phyloP scores from a whole-genome alignment of 1,139 yeast genomes.

The Yamadazyma dendronema region DNA sequence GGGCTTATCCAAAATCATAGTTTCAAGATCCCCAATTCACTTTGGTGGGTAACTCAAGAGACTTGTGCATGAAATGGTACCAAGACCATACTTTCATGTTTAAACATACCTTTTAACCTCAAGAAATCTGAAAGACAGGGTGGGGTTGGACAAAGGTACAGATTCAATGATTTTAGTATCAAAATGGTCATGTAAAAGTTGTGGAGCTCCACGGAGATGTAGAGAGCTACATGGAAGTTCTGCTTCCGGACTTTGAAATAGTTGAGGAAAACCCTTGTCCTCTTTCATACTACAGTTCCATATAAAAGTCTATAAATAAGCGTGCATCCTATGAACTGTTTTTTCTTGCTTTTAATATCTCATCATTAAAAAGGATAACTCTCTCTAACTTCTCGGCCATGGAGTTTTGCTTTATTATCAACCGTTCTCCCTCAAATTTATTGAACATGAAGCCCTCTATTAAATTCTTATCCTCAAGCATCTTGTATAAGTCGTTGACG shows the following conservation, averaged over 20 bases:
- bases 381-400: slow-evolving; percentile 10
- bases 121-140: too few species aligned
- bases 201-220: slow-evolving; percentile 30
- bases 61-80: too few species aligned
- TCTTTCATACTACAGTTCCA: slow-evolving; percentile 11
- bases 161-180: too few species aligned
- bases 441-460: slow-evolving; percentile 10
- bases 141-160: too few species aligned
- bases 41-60: too few species aligned
- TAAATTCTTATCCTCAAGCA: slow-evolving; percentile 5
- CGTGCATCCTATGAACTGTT: too few species aligned
- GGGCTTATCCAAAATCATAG: too few species aligned
- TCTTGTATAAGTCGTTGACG: slow-evolving; percentile 8
- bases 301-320: slow-evolving; percentile 11
- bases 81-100: too few species aligned
- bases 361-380: slow-evolving; percentile 5
- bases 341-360: not conserved
- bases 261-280: slow-evolving; percentile 25
- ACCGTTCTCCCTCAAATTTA: slow-evolving; percentile 12
- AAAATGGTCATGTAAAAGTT: not conserved
- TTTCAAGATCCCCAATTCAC: too few species aligned
- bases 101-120: too few species aligned
- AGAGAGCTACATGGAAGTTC: slow-evolving; percentile 31
- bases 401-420: slow-evolving; percentile 7
- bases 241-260: slow-evolving; percentile 43